Conservation (phyloP, 2,329 filamentous ascomycete species). For the Cordyceps tenuipes region DNA sequence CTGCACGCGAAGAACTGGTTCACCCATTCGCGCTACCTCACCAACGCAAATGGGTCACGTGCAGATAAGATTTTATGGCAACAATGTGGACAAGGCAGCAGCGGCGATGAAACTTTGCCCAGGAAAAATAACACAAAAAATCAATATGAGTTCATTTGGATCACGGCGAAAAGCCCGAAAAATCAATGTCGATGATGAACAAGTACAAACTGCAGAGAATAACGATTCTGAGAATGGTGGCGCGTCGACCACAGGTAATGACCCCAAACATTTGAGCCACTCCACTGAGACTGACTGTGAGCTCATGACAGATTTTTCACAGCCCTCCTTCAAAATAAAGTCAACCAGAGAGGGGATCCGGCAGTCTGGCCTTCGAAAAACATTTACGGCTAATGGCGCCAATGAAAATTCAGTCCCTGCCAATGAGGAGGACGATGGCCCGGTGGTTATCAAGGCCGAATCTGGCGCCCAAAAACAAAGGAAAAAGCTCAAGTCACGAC, state of each 20-base stretch:
- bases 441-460: conserved; percentile 41
- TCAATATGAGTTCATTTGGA: conserved; percentile 46
- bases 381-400: conserved; percentile 39
- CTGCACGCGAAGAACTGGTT: conserved; percentile 7
- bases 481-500: conserved; percentile 54
- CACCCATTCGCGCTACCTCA: conserved; percentile 12
- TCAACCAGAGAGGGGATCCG: conserved; percentile 44
- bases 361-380: conserved; percentile 50
- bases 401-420: conserved; percentile 23
- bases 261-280: conserved; percentile 13
- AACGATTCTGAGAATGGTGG: conserved; percentile 18
- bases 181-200: conserved; percentile 62
- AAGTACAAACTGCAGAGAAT: conserved; percentile 33
- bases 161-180: conserved; percentile 65
- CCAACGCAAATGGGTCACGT: conserved; percentile 33
- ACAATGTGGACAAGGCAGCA: conserved; percentile 1
- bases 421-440: conserved; percentile 35
- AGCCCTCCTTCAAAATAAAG: conserved; percentile 34
- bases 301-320: conserved; percentile 23
- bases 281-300: conserved; percentile 10
- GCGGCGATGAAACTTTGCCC: not conserved
- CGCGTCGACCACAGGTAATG: conserved; percentile 30
- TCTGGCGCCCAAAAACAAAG: conserved; percentile 51
- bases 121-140: conserved; percentile 5
- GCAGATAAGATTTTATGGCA: conserved; percentile 36